Conservation (phyloP, 75 land plant genomes). For the Sequoia sempervirens region DNA sequence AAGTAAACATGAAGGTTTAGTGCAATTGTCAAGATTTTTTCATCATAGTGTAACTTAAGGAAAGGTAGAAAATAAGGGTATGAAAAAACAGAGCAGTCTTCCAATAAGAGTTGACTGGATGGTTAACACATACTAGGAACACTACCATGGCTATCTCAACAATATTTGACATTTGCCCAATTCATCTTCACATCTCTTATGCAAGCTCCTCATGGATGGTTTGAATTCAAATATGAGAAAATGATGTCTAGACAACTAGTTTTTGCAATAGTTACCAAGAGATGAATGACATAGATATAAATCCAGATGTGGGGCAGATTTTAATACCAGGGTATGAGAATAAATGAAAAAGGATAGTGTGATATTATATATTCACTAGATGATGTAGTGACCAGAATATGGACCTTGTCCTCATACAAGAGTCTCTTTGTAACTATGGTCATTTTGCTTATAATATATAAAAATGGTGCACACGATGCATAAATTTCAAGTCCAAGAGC, state of each 20-base stretch:
- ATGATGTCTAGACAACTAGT: neutral
- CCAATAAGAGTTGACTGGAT: neutral
- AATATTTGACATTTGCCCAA: neutral
- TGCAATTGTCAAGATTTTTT: neutral
- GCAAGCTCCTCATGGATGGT: neutral
- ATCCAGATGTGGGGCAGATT: too few relatives aligned
- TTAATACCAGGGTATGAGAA: too few relatives aligned
- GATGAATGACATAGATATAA: too few relatives aligned
- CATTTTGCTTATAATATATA: neutral
- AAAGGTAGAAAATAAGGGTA: neutral
- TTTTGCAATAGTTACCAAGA: neutral
- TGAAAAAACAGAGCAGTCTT: neutral
- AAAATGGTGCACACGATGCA: neutral
- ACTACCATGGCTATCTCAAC: neutral
- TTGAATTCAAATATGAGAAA: neutral
- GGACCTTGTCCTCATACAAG: too few relatives aligned
- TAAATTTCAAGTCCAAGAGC: neutral
- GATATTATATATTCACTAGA: too few relatives aligned
- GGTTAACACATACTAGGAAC: neutral
- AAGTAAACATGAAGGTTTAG: neutral
- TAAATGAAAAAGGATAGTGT: too few relatives aligned
- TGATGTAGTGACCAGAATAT: too few relatives aligned
- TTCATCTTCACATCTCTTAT: neutral
- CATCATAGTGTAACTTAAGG: neutral
- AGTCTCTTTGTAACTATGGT: too few relatives aligned